Evolutionary conservation across 2,329 filamentous ascomycete species (phyloP), one percentile per base, ranked within the genome.

Genomic region (Pseudocercospora cruenta): DNA sequence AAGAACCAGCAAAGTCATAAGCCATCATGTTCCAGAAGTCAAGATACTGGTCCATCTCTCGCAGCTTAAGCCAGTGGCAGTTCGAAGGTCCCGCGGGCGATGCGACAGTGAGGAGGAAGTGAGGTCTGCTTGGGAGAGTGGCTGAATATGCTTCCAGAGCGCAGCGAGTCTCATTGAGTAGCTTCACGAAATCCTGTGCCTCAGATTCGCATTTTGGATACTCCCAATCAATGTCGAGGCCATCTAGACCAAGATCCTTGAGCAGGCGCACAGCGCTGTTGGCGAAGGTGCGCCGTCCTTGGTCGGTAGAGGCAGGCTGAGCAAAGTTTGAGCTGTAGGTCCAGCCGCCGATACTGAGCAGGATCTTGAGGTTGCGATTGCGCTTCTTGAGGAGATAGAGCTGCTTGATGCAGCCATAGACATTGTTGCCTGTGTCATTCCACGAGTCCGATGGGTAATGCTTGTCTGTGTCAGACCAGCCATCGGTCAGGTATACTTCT

Each of bases 331-430:
- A 79, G 3, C 90, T 91, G 76, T 91, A 92, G 0, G 88, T 91
- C 88, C 90, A 95, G 16, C 93, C 93, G 47, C 93, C 93, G 66
- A 96, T 92, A 62, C 90, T 93, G 4, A 97, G 86, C 12, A 97
- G 84, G 3, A 90, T 84, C 79, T 96, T 96, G 64, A 96, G 79
- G 60, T 91, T 87, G 21, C 92, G 87, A 76, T 96, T 87, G 71
- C 84, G 80, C 79, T 93, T 89, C 82, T 96, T 96, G 60, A 91
- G 84, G 1, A 92, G 78, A 76, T 86, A 92, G 1, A 96, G 81
- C 75, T 94, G 91, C 80, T 93, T 93, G 69, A 93, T 78, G 74
- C 88, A 90, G 47, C 93, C 93, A 73, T 93, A 93, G 59, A 88
- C 87, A 74, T 94, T 93, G 65, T 81, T 87, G 57, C 92, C 93